These are phyloP conservation scores for Primulina huaijiensis DNA, from an alignment of 257 asterid genomes.

Conservation along the genomic window DNA sequence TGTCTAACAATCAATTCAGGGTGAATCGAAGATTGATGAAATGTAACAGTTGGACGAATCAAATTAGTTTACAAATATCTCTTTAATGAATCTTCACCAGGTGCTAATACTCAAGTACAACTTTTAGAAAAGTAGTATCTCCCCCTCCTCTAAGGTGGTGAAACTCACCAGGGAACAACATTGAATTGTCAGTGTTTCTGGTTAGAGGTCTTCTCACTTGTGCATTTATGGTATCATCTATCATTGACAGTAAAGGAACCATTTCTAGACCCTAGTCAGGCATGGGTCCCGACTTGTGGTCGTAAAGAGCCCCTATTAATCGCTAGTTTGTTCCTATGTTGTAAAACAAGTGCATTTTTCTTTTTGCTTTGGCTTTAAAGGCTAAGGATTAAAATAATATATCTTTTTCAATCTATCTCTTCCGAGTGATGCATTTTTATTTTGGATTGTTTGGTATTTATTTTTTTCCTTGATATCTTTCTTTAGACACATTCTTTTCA, in stretches of 20 bases:
- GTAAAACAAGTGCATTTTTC: neutral
- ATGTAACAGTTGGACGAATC: neutral
- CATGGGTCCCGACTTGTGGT: neutral
- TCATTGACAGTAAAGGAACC: neutral
- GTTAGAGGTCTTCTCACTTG: constrained; percentile 3
- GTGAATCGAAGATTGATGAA: too few species aligned
- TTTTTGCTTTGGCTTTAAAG: constrained; percentile 11
- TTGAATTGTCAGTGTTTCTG: neutral
- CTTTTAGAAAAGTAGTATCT: neutral
- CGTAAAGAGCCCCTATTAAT: neutral
- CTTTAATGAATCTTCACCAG: neutral
- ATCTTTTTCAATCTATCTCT: neutral
- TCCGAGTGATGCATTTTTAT: constrained; percentile 9
- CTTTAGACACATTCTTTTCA: constrained; percentile 76
- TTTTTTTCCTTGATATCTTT: constrained; percentile 36
- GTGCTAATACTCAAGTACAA: neutral
- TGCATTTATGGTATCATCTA: neutral
- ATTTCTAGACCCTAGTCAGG: neutral
- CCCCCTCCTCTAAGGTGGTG: neutral
- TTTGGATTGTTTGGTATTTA: constrained; percentile 8
- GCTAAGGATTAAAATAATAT: neutral
- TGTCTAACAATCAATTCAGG: too few species aligned
- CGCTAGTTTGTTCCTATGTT: neutral
- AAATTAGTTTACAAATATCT: neutral
- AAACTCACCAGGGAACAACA: neutral